Percentiles rank a stretch among this genome's conserved stretches.
Conservation (phyloP, 305 asterid genomes). For the Vinca major region DNA sequence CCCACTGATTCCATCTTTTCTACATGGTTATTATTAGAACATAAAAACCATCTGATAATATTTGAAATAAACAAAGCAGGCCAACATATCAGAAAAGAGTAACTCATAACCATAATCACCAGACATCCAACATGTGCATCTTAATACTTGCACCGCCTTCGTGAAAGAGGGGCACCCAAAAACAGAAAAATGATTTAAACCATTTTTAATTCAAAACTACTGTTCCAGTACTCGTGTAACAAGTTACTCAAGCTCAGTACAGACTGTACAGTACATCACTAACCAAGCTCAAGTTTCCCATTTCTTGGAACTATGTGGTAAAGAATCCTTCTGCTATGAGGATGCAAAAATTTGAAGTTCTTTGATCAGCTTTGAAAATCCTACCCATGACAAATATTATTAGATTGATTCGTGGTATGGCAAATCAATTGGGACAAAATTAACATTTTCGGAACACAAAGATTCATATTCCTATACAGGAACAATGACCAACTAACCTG, state of each 20-base stretch:
- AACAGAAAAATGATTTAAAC: neutral
- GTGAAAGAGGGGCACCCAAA: neutral
- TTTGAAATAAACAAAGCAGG: neutral
- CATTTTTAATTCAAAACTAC: neutral
- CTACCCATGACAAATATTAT: neutral
- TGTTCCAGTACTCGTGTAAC: neutral
- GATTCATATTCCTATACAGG: neutral
- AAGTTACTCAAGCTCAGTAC: neutral
- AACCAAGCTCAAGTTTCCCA: neutral
- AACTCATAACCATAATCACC: neutral
- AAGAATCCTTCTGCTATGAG: neutral
- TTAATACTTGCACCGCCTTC: neutral
- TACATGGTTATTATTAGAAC: neutral
- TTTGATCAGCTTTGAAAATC: neutral
- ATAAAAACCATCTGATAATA: neutral
- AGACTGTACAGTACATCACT: neutral
- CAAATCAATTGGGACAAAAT: neutral
- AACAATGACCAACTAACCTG: neutral
- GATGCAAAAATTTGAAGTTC: neutral
- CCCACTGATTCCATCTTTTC: neutral
- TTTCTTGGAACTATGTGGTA: neutral
- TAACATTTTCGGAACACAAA: neutral
- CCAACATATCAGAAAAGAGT: neutral
- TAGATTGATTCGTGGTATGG: neutral
- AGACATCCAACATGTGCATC: neutral